Evolutionary conservation across 116 monocot species (phyloP), one percentile per base, ranked within the genome.

Genomic region (Thalassia testudinum): DNA sequence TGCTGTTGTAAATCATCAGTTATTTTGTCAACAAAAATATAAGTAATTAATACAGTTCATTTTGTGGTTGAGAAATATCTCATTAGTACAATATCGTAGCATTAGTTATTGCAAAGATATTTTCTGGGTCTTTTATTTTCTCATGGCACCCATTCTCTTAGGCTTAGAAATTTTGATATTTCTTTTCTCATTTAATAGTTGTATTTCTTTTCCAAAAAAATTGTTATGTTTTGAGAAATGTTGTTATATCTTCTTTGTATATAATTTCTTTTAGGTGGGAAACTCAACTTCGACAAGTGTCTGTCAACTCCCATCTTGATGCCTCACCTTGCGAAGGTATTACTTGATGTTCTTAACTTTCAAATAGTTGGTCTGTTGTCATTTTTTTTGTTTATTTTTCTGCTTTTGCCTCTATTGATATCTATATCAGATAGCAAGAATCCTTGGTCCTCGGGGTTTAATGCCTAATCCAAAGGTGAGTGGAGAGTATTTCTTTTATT

Each of bases 391-490:
- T 45, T 7, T 45, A n/a, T 45, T 45, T 3, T 45, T 45, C 19
- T 45, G 10, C 30, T 5, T 34, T 34, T 34, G 3, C 10, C 6
- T 5, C 5, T 13, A 45, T 7, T 15, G 3, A 6, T 45, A 6
- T 2, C 15, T 45, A 37, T 37, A 64, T 66, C 65, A 95, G 84
- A 70, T 95, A 58, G 85, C 76, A 28, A 79, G 77, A 60, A 95
- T 95, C 63, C 85, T 95, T 63, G 95, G 89, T 61, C 95, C 95
- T 24, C 89, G 95, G 63, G 95, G 95, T 43, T 53, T 88, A 56
- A 88, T 95, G 95, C 95, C 95, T 42, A 95, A 95, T 47, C 88
- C 89, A n/a, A 95, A 95, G 70, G 95, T 95, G 50, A 72, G 57
- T 51, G 2, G 19, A 45, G 19, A 6, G 4, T 20, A 7, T 45